phyloP scores from a whole-genome alignment of 2,329 filamentous ascomycete species.

The Aspergillus neotritici region DNA sequence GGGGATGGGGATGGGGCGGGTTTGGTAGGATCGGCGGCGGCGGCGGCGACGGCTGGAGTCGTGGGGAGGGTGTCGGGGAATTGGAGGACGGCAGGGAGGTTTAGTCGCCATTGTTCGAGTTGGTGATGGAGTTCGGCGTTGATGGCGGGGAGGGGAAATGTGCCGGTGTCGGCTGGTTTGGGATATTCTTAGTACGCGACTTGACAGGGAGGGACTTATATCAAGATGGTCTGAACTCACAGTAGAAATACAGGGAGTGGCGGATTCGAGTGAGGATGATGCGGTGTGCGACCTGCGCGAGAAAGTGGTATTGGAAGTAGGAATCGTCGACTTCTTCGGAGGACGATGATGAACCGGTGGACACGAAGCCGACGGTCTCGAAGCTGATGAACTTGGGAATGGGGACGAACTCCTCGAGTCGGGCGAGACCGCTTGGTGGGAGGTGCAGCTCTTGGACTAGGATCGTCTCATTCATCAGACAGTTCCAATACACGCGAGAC shows the following conservation, averaged over 20 bases:
- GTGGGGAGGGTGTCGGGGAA: slow-evolving; percentile 33
- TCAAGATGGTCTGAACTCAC: slow-evolving; percentile 16
- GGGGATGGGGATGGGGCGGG: slow-evolving; percentile 18
- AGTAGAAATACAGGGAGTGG: slow-evolving; percentile 48
- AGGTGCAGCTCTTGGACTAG: slow-evolving; percentile 51
- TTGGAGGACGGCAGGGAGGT: slow-evolving; percentile 46
- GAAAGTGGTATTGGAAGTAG: slow-evolving; percentile 54
- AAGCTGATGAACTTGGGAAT: slow-evolving; percentile 50
- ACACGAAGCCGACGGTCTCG: slow-evolving; percentile 31
- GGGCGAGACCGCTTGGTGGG: slow-evolving; percentile 46
- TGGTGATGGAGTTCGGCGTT: slow-evolving; percentile 51
- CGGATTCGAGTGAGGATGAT: slow-evolving; percentile 52
- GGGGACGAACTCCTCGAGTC: slow-evolving; percentile 49
- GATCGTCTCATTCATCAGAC: slow-evolving; percentile 52
- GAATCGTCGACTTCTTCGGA: slow-evolving; percentile 46
- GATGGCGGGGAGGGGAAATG: slow-evolving; percentile 43
- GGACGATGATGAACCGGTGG: slow-evolving; percentile 23
- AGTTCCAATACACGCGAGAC: slow-evolving; percentile 52
- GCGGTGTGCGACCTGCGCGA: slow-evolving; percentile 52
- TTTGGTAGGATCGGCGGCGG: slow-evolving; percentile 18
- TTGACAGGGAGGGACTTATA: not conserved
- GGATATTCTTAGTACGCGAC: slow-evolving; percentile 4
- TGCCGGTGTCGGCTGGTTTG: slow-evolving; percentile 36
- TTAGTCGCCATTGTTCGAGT: slow-evolving; percentile 51
- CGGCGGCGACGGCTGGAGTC: slow-evolving; percentile 15